Conservation (phyloP, 2,329 filamentous ascomycete genomes). For the Alternaria dauci region DNA sequence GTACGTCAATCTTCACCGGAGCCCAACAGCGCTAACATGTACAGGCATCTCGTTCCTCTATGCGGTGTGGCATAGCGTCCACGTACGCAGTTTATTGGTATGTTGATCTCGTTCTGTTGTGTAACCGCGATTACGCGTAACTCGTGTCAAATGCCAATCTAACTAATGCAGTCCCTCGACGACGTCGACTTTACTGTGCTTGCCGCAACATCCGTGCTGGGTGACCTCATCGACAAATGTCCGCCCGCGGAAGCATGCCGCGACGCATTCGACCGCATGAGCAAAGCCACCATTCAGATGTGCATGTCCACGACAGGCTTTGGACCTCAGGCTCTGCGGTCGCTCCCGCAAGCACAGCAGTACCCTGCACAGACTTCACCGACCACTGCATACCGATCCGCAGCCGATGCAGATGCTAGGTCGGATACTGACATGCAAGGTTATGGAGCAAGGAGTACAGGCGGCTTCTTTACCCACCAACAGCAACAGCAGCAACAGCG, state of each 20-base stretch:
- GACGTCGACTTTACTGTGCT: conserved; percentile 98
- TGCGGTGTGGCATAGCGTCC: conserved; percentile 94
- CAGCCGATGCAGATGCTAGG: conserved; percentile 42
- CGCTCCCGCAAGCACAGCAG: conserved; percentile 30
- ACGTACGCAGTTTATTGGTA: conserved; percentile 86
- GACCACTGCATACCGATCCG: conserved; percentile 35
- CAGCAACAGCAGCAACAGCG: conserved; percentile 27
- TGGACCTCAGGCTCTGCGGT: conserved; percentile 57
- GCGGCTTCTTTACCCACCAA: conserved; percentile 27
- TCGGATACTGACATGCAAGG: conserved; percentile 48
- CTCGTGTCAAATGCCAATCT: conserved; percentile 13
- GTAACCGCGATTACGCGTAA: not conserved
- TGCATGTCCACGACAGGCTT: conserved; percentile 87
- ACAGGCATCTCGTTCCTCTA: conserved; percentile 88
- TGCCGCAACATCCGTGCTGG: conserved; percentile 89
- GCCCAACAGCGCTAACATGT: conserved; percentile 23
- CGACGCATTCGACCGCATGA: conserved; percentile 93
- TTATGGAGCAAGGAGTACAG: conserved; percentile 26
- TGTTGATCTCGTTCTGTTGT: conserved; percentile 48
- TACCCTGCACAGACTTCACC: conserved; percentile 33
- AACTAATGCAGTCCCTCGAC: conserved; percentile 71
- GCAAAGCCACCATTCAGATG: conserved; percentile 95
- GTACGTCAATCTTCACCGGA: conserved; percentile 56
- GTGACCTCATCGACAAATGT: conserved; percentile 91
- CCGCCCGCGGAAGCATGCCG: conserved; percentile 93